Conservation (phyloP, 371 early-diverging fungal genomes). For the Mortierella sp. region DNA sequence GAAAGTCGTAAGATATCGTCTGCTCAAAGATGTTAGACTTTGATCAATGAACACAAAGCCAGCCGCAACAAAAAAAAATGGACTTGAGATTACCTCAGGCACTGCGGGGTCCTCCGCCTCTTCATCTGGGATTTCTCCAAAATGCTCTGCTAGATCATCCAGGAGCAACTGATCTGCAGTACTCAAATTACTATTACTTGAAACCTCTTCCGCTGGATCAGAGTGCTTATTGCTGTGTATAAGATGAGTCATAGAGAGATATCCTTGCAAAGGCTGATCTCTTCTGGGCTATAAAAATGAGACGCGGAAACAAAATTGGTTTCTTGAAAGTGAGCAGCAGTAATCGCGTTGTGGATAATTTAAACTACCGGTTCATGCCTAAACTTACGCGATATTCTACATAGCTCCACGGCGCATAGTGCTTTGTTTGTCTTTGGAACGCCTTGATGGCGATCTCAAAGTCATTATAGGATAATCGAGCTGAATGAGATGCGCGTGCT, state of each 20-base stretch:
- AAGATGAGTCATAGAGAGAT: constrained; percentile 28
- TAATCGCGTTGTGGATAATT: not conserved
- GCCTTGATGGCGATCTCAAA: constrained; percentile 50
- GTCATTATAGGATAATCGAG: constrained; percentile 37
- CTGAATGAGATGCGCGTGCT: constrained; percentile 6
- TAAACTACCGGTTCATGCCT: not conserved
- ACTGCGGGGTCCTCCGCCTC: constrained; percentile 5
- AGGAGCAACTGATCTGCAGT: constrained; percentile 20
- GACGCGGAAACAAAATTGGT: not conserved
- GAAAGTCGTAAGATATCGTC: constrained; percentile 14
- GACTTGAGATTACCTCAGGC: not conserved
- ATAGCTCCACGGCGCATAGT: constrained; percentile 36
- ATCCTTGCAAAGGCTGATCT: constrained; percentile 23
- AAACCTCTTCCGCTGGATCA: not conserved
- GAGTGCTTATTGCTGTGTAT: constrained; percentile 8
- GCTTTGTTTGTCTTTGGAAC: constrained; percentile 31
- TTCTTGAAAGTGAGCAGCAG: not conserved
- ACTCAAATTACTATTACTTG: not conserved
- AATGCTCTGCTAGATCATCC: constrained; percentile 27
- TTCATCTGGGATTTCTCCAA: constrained; percentile 20
- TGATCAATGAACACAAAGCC: not conserved
- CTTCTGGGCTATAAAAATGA: constrained; percentile 6
- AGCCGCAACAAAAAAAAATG: not conserved
- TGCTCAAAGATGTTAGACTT: not conserved
- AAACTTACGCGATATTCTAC: constrained; percentile 24